phyloP scores from a whole-genome alignment of 225 moss, liverwort and hornwort genomes.

The Marchantia paleacea region DNA sequence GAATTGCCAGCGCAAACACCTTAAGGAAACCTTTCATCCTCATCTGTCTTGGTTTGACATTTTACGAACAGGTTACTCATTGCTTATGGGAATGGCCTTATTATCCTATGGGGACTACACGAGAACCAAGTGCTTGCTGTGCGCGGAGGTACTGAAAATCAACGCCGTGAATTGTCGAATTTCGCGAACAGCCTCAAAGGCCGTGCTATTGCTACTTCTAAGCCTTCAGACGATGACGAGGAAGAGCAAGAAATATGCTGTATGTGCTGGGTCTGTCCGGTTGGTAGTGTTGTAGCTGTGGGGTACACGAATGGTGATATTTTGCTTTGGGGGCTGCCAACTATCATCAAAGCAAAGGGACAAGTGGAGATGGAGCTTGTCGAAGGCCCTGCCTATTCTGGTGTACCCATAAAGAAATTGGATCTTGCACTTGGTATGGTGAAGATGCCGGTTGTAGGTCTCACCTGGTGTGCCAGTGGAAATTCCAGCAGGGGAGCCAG shows the following conservation, averaged over 20 bases:
- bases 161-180: constrained; percentile 58
- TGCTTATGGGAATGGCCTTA: constrained; percentile 88
- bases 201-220: constrained; percentile 52
- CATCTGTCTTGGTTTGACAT: not conserved
- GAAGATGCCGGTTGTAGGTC: constrained; percentile 84
- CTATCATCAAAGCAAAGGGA: constrained; percentile 53
- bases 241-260: constrained; percentile 90
- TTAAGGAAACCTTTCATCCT: not conserved
- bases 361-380: constrained; percentile 55
- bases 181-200: constrained; percentile 51
- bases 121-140: constrained; percentile 82
- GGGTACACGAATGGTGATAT: constrained; percentile 94
- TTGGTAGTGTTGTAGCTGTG: constrained; percentile 67
- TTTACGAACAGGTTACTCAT: constrained; percentile 66
- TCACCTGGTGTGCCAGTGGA: constrained; percentile 78
- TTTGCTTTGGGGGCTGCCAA: constrained; percentile 79
- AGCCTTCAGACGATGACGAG: constrained; percentile 57
- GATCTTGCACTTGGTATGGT: constrained; percentile 74
- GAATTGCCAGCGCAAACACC: not conserved
- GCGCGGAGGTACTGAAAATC: constrained; percentile 82
- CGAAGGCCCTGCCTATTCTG: constrained; percentile 58
- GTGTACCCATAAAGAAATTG: constrained; percentile 53
- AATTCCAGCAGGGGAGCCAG: constrained; percentile 52
- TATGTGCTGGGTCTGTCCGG: constrained; percentile 84
- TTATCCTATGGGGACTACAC: constrained; percentile 87